Conservation (phyloP, 805 yeast genomes). For the Millerago galiae region DNA sequence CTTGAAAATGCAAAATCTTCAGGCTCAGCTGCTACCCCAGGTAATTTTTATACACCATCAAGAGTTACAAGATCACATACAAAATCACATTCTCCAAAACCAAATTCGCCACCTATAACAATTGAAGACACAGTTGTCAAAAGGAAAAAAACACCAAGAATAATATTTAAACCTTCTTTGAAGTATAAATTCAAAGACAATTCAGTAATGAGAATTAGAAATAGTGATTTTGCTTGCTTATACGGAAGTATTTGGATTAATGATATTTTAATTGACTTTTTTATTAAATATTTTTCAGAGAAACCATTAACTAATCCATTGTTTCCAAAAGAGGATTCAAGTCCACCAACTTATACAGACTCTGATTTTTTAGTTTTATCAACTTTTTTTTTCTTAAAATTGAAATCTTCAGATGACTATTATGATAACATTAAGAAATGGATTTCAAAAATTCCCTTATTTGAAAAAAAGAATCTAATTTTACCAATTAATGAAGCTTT, state of each 20-base stretch:
- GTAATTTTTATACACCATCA: neutral
- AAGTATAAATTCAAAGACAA: slow-evolving; percentile 48
- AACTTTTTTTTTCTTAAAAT: slow-evolving; percentile 74
- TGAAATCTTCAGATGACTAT: slow-evolving; percentile 39
- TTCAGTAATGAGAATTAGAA: slow-evolving; percentile 48
- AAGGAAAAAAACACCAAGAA: neutral
- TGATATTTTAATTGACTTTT: slow-evolving; percentile 83
- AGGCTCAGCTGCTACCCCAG: neutral
- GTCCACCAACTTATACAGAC: neutral
- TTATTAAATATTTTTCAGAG: slow-evolving; percentile 53
- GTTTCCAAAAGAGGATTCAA: slow-evolving; percentile 1
- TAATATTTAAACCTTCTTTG: slow-evolving; percentile 34
- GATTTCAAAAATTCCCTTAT: slow-evolving; percentile 64
- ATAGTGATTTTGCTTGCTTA: slow-evolving; percentile 72
- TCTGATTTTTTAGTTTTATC: slow-evolving; percentile 52
- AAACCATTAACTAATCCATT: slow-evolving; percentile 12
- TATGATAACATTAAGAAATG: slow-evolving; percentile 69
- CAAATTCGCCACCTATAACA: neutral
- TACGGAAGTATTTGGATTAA: slow-evolving; percentile 83
- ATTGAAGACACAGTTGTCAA: neutral
- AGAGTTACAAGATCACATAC: neutral
- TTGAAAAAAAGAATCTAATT: slow-evolving; percentile 52
- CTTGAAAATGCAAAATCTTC: neutral
- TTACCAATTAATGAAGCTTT: slow-evolving; percentile 75
- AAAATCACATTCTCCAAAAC: neutral